Base-by-base conservation (phyloP, 2,329 filamentous ascomycete genomes). In the Cercospora beticola region DNA sequence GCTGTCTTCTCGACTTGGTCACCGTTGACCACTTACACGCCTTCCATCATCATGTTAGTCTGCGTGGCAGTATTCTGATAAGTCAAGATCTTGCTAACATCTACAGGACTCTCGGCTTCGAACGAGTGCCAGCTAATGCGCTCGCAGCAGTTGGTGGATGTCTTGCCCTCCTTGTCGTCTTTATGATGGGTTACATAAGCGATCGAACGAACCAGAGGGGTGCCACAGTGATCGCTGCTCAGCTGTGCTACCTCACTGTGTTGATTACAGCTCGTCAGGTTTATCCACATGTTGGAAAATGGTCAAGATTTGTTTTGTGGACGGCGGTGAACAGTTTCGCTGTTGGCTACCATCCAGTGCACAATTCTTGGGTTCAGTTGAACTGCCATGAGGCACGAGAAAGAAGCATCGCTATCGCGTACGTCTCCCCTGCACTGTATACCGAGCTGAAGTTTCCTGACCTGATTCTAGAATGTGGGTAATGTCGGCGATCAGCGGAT, bases 1-100 rank as follows among this genome's bases (percentile, higher is more conserved):
- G 81, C 79, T 18, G 83, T 85, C 4, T 86, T 86, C 68, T 83
- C 83, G 1, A 86, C 84, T 0, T 86, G 84, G 83, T 83, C 82
- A 8, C 82, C 84, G 0, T 73, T 86, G 9, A 86, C 82, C 0
- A 86, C 83, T 0, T 86, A 86, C 68, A 85, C 83, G 0, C 84
- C 84, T 0, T 80, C 80, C 2, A 83, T 84, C 62, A 68, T 68
- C n/a, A 64, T 64, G 61, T 64, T 9, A 23, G 49, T 52, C 18
- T 26, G 49, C 21, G 49, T 52, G 21, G n/a, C 18, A 52, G 5
- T 12, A 6, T 16, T 16, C 1, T 2, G 18, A 23, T 16, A 2
- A 26, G 9, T 16, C 3, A 14, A 26, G 43, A 49, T 49, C 3
- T 4, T 52, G 6, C 9, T 52, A 23, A 52, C 21, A 6, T 14